Conservation (phyloP, 129 eudicot genomes). For the Tagetes patula region DNA sequence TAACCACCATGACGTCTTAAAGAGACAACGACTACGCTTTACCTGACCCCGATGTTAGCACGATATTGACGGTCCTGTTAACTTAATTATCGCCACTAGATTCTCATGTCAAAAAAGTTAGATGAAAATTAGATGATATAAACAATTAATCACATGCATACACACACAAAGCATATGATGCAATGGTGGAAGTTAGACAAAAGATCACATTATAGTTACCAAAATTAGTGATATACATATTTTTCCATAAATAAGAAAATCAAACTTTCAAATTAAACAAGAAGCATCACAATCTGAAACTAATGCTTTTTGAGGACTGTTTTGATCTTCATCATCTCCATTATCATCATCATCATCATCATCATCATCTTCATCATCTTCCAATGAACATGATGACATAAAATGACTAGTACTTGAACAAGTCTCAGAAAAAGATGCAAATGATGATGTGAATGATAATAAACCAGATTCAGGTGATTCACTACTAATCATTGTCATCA, state of each 20-base stretch:
- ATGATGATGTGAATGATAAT: conserved; percentile 39
- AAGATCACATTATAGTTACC: conserved; percentile 40
- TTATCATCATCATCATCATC: conserved; percentile 35
- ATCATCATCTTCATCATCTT: conserved; percentile 38
- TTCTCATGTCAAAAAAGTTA: too few relatives aligned
- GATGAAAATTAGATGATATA: neutral
- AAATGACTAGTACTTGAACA: conserved; percentile 45
- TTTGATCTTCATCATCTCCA: conserved; percentile 30
- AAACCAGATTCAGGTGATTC: conserved; percentile 35
- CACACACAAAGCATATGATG: neutral
- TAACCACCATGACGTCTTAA: too few relatives aligned
- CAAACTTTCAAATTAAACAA: conserved; percentile 23
- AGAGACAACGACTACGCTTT: too few relatives aligned
- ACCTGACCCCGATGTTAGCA: too few relatives aligned
- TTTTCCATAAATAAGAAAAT: conserved; percentile 29
- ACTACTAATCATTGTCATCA: conserved; percentile 24
- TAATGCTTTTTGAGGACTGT: conserved; percentile 29
- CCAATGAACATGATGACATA: conserved; percentile 47
- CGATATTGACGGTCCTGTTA: too few relatives aligned
- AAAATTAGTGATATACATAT: conserved; percentile 39
- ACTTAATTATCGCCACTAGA: too few relatives aligned
- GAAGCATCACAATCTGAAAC: conserved; percentile 33
- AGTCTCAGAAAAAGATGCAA: conserved; percentile 55
- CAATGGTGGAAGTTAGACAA: conserved; percentile 25
- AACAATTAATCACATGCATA: neutral